phyloP scores from a whole-genome alignment of 768 basidiomycete genomes.

The Mrakia gelida region DNA sequence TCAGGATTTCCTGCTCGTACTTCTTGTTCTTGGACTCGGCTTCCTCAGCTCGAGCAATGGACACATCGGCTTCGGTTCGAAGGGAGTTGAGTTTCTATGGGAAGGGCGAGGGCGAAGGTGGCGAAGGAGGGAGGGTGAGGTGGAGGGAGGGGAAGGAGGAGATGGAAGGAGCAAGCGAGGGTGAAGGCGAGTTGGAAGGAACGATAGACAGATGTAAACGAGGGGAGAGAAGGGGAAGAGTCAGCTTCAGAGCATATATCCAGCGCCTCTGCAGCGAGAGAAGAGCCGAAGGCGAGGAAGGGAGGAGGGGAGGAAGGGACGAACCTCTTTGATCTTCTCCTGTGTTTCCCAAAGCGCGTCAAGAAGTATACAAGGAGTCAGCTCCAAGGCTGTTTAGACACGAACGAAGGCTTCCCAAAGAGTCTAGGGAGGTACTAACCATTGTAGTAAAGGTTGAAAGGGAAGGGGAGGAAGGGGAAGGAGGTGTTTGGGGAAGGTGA shows the following conservation, averaged over 20 bases:
- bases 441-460: not conserved
- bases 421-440: not conserved
- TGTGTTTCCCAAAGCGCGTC: conserved; percentile 26
- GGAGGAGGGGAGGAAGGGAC: conserved; percentile 19
- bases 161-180: conserved; percentile 23
- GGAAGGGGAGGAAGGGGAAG: too few species aligned
- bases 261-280: not conserved
- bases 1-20: conserved; percentile 52
- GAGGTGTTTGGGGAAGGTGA: too few species aligned
- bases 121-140: not conserved
- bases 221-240: not conserved
- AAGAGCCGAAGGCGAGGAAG: not conserved
- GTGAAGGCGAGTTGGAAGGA: not conserved
- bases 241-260: not conserved
- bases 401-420: not conserved
- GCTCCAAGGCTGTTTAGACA: not conserved
- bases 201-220: not conserved
- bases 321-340: conserved; percentile 54
- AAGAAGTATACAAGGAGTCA: not conserved
- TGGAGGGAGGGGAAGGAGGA: not conserved
- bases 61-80: conserved; percentile 77
- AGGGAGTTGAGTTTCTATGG: conserved; percentile 61
- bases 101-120: conserved; percentile 2
- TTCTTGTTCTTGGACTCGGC: conserved; percentile 64
- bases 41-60: conserved; percentile 74